Percentiles rank a stretch among this genome's conserved stretches.
These are phyloP conservation scores for Erysimum cheiranthoides DNA, from an alignment of 345 rosid species.

Conservation along the genomic window DNA sequence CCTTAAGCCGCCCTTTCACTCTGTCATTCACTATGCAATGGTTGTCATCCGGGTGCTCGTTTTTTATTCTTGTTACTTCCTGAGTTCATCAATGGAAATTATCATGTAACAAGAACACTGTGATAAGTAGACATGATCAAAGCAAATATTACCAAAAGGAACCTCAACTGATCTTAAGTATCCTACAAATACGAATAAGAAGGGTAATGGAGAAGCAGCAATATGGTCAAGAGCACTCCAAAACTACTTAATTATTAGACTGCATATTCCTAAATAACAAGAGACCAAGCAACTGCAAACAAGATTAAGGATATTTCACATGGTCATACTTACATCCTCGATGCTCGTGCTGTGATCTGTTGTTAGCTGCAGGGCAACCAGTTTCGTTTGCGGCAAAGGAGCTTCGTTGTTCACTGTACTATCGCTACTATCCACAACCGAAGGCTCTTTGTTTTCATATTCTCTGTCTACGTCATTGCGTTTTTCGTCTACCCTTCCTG, in stretches of 20 bases:
- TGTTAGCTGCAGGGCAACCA: conserved; percentile 88
- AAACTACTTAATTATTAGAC: not conserved
- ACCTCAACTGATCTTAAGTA: not conserved
- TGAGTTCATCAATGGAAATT: conserved; percentile 50
- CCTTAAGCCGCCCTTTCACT: conserved; percentile 96
- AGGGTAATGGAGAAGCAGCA: not conserved
- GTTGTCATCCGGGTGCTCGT: conserved; percentile 92
- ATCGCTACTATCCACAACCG: conserved; percentile 38
- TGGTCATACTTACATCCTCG: conserved; percentile 75
- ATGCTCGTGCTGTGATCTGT: conserved; percentile 96
- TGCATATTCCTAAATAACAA: not conserved
- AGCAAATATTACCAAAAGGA: conserved; percentile 11
- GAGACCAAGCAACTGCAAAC: not conserved
- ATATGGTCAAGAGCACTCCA: not conserved
- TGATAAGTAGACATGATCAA: conserved; percentile 1
- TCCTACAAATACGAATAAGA: not conserved
- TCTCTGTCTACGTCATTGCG: conserved; percentile 52
- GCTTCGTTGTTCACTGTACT: conserved; percentile 43
- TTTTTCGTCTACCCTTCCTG: conserved; percentile 39
- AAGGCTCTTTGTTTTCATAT: conserved; percentile 55
- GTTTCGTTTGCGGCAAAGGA: conserved; percentile 52
- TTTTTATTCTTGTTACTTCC: conserved; percentile 92
- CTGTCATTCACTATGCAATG: conserved; percentile 89
- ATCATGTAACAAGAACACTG: conserved; percentile 2
- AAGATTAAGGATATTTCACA: not conserved